A percentile compares a stretch with the other conserved stretches of the same genome.
phyloP scores from a whole-genome alignment of 192 early-diverging fungal species.

The Diversispora eburnea region DNA sequence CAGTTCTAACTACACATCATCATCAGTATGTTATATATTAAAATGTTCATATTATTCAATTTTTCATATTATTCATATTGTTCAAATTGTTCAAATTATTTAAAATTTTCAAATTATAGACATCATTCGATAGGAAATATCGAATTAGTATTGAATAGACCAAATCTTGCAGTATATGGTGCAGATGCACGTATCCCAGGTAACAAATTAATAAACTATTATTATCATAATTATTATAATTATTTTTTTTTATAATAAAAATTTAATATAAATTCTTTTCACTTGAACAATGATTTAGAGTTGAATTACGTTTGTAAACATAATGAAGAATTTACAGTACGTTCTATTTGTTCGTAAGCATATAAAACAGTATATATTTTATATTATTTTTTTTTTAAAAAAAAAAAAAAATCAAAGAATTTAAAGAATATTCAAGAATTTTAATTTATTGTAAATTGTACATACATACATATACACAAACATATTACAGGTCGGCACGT shows the following conservation, averaged over 20 bases:
- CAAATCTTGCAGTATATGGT: constrained; percentile 74
- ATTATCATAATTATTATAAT: no score
- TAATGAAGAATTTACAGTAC: constrained; percentile 60
- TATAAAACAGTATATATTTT: no score
- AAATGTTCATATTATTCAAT: neutral
- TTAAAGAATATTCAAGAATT: no score
- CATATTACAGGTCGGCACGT: constrained; percentile 52
- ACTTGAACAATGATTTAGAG: constrained; percentile 5
- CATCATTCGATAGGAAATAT: constrained; percentile 77
- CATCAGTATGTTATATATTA: constrained; percentile 57
- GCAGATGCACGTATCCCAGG: constrained; percentile 83
- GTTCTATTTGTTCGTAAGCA: no score
- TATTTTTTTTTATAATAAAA: no score
- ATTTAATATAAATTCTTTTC: no score
- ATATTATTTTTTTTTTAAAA: no score
- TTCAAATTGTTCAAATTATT: no score
- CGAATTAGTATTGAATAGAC: constrained; percentile 54
- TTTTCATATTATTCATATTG: neutral
- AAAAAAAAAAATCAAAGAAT: no score
- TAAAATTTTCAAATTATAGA: neutral
- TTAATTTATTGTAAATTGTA: no score
- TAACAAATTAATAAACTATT: neutral
- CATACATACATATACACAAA: no score
- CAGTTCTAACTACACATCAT: constrained; percentile 84
- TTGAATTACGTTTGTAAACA: constrained; percentile 73